These are phyloP conservation scores for Amylocystis lapponica DNA, from an alignment of 768 basidiomycete species.

Conservation along the genomic window DNA sequence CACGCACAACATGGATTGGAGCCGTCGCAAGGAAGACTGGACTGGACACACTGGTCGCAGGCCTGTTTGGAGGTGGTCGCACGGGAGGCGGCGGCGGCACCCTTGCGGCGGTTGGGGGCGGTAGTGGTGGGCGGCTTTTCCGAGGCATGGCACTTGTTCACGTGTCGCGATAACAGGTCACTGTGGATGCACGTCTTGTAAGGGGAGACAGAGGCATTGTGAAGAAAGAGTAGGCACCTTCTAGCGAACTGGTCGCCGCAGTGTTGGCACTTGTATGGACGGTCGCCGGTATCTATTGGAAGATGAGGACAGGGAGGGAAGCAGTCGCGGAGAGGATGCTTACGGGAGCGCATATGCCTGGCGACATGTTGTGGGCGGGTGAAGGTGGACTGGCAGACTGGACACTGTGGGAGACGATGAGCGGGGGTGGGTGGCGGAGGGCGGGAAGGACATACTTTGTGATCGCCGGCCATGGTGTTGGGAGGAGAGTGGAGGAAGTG, in stretches of 20 bases:
- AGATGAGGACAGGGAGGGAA: conserved; percentile 11
- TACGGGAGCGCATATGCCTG: conserved; percentile 86
- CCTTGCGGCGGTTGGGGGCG: conserved; percentile 50
- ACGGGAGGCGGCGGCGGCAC: conserved; percentile 57
- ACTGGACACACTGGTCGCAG: conserved; percentile 80
- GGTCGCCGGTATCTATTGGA: conserved; percentile 73
- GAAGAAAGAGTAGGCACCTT: conserved; percentile 41
- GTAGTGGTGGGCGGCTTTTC: conserved; percentile 51
- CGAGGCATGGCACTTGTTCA: conserved; percentile 83
- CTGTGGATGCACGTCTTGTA: conserved; percentile 32
- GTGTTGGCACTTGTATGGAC: conserved; percentile 83
- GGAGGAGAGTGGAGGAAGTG: conserved; percentile 4
- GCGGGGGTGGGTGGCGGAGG: conserved; percentile 7
- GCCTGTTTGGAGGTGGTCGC: conserved; percentile 79
- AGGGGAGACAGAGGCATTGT: background rate
- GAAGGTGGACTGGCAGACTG: conserved; percentile 83
- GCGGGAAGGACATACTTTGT: conserved; percentile 20
- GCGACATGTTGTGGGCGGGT: conserved; percentile 89
- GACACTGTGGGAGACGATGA: conserved; percentile 41
- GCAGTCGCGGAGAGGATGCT: conserved; percentile 28
- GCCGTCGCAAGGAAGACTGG: conserved; percentile 72
- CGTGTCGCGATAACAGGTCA: conserved; percentile 79
- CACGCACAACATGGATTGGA: conserved; percentile 70
- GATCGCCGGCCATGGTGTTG: conserved; percentile 25
- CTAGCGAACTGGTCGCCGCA: conserved; percentile 89